Evolutionary conservation across 2,329 filamentous ascomycete genomes (phyloP).

Genomic region (Colletotrichum endophyticum): DNA sequence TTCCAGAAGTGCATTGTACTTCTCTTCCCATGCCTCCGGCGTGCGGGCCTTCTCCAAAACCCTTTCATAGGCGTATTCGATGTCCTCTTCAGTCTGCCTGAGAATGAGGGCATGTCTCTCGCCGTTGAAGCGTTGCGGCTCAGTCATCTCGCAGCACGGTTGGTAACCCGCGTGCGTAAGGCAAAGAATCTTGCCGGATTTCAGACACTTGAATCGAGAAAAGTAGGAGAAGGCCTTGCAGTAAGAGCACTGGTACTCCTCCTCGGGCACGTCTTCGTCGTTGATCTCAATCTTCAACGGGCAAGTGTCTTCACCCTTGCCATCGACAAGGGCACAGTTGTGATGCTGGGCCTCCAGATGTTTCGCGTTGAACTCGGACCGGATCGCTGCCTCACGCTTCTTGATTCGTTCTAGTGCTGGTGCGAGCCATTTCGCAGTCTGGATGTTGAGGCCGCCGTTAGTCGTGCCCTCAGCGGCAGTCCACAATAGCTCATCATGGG

Average conservation of each 20-base stretch:
- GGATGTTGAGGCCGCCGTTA: conserved; percentile 70
- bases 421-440: conserved; percentile 92
- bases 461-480: conserved; percentile 84
- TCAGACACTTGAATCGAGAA: conserved; percentile 86
- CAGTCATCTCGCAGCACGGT: conserved; percentile 76
- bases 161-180: conserved; percentile 80
- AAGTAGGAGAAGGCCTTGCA: conserved; percentile 94
- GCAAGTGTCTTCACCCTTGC: conserved; percentile 56
- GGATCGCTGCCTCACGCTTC: conserved; percentile 72
- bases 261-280: conserved; percentile 81
- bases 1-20: conserved; percentile 83
- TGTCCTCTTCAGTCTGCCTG: conserved; percentile 75
- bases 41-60: conserved; percentile 85
- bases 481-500: conserved; percentile 91
- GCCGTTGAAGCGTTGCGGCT: conserved; percentile 71
- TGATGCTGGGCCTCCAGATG: conserved; percentile 64
- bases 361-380: conserved; percentile 70
- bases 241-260: conserved; percentile 89
- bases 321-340: conserved; percentile 57
- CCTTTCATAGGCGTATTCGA: conserved; percentile 72
- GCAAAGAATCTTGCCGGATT: conserved; percentile 82
- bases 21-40: conserved; percentile 89
- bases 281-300: conserved; percentile 68
- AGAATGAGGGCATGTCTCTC: conserved; percentile 77
- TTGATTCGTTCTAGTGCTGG: conserved; percentile 83